Percentiles rank a stretch among this genome's conserved stretches.
Evolutionary conservation across 768 basidiomycete species (phyloP).

Genomic region (Ephemerocybe angulata): DNA sequence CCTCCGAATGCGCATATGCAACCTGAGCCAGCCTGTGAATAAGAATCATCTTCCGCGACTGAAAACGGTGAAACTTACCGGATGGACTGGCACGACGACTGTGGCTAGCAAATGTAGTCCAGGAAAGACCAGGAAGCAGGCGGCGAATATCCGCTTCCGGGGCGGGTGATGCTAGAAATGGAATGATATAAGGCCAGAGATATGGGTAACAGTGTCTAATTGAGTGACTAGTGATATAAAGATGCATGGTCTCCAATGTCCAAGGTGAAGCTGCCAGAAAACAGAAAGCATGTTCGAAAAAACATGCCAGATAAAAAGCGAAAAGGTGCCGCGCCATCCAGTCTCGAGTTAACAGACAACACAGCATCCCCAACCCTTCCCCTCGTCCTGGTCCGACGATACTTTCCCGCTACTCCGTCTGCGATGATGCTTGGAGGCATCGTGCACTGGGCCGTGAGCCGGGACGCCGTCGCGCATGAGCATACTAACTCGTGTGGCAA

Average conservation of each 20-base stretch:
- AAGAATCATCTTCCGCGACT: no score
- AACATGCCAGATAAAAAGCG: conserved; percentile 9
- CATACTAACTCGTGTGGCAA: conserved; percentile 95
- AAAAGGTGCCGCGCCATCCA: background rate
- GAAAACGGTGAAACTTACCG: no score
- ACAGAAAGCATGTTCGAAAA: conserved; percentile 11
- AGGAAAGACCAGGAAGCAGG: no score
- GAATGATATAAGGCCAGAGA: background rate
- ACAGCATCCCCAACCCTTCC: conserved; percentile 65
- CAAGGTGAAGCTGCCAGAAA: background rate
- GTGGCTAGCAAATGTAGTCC: no score
- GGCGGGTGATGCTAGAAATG: background rate
- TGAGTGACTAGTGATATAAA: conserved; percentile 1
- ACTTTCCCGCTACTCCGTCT: conserved; percentile 50
- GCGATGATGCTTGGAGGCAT: conserved; percentile 43
- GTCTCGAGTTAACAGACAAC: conserved; percentile 55
- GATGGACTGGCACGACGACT: no score
- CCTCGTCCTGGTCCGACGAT: conserved; percentile 42
- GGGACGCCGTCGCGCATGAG: conserved; percentile 85
- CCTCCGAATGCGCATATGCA: no score
- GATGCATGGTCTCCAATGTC: conserved; percentile 3
- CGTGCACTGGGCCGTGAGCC: conserved; percentile 34
- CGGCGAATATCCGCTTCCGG: no score
- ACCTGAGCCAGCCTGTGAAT: no score
- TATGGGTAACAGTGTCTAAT: conserved; percentile 4